Conservation (phyloP, 139 green algal species). For the Yamagishiella unicocca region DNA sequence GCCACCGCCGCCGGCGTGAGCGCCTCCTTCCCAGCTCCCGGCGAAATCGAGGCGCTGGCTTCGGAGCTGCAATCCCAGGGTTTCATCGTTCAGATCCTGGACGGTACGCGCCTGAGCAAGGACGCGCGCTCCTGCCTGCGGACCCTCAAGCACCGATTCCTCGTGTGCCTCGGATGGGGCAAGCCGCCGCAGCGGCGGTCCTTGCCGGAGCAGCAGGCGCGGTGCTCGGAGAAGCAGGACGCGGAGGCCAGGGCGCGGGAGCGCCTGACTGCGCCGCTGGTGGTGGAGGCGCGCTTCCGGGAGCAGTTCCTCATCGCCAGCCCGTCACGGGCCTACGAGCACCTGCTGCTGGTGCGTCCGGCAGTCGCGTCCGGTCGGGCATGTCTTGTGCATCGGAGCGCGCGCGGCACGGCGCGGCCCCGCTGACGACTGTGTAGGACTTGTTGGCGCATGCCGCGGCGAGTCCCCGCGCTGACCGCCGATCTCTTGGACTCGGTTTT, state of each 20-base stretch:
- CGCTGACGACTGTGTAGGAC: too few relatives aligned
- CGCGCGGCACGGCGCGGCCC: too few relatives aligned
- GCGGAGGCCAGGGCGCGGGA: neutral
- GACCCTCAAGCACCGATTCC: slow-evolving; percentile 62
- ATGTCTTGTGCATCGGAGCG: too few relatives aligned
- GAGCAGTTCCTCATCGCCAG: slow-evolving; percentile 73
- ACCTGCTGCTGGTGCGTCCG: slow-evolving; percentile 64
- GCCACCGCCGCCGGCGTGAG: neutral
- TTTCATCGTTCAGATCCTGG: slow-evolving; percentile 56
- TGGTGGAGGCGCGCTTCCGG: slow-evolving; percentile 70
- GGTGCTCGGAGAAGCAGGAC: neutral
- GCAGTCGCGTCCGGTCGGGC: too few relatives aligned
- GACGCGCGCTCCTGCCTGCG: slow-evolving; percentile 55
- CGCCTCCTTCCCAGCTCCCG: neutral
- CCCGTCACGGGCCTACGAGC: slow-evolving; percentile 56
- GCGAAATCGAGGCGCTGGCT: slow-evolving; percentile 57
- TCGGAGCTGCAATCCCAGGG: slow-evolving; percentile 51
- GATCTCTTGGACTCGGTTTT: too few relatives aligned
- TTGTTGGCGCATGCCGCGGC: too few relatives aligned
- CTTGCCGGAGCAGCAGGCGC: neutral
- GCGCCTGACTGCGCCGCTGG: slow-evolving; percentile 53
- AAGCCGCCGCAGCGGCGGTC: neutral
- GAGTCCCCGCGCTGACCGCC: too few relatives aligned
- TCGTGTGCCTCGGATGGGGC: slow-evolving; percentile 60
- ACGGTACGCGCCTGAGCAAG: slow-evolving; percentile 29